Conservation (phyloP, 2,329 filamentous ascomycete genomes). For the Fonsecaea monophora region DNA sequence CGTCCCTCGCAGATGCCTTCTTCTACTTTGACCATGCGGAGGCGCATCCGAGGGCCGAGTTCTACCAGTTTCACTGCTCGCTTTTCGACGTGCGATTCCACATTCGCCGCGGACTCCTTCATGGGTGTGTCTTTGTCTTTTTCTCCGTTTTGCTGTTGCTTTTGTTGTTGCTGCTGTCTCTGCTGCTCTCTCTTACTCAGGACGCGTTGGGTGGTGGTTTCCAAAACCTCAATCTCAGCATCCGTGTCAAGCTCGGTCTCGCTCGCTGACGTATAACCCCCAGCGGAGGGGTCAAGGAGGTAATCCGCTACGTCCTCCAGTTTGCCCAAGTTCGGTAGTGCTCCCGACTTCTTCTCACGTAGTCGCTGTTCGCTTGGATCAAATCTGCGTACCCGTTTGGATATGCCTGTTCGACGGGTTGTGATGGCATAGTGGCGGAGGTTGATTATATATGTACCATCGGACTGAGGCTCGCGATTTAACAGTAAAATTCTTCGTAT, state of each 20-base stretch:
- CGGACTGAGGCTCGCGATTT: conserved; percentile 72
- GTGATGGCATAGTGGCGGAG: conserved; percentile 95
- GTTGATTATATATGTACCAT: conserved; percentile 79
- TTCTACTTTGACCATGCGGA: conserved; percentile 93
- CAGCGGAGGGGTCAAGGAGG: conserved; percentile 78
- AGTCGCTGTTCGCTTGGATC: conserved; percentile 84
- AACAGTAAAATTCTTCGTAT: conserved; percentile 89
- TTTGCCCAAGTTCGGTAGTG: conserved; percentile 85
- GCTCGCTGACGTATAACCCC: conserved; percentile 90
- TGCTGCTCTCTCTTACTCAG: conserved; percentile 59
- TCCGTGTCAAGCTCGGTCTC: conserved; percentile 94
- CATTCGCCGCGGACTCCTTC: conserved; percentile 53
- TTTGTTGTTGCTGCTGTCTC: conserved; percentile 43
- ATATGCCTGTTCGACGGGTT: conserved; percentile 82
- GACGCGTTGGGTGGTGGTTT: conserved; percentile 61
- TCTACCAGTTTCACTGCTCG: conserved; percentile 91
- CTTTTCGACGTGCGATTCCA: conserved; percentile 68
- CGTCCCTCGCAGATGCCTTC: conserved; percentile 89
- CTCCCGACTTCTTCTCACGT: conserved; percentile 63
- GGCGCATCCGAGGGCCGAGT: conserved; percentile 84
- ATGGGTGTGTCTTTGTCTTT: conserved; percentile 45
- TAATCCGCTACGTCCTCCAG: conserved; percentile 94
- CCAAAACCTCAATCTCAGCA: conserved; percentile 86
- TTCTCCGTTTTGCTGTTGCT: conserved; percentile 40
- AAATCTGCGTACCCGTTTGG: conserved; percentile 80